Percentiles rank a stretch among this genome's conserved stretches.
Evolutionary conservation across 352 stramenopile species (phyloP).

Genomic region (Phytophthora sojae): DNA sequence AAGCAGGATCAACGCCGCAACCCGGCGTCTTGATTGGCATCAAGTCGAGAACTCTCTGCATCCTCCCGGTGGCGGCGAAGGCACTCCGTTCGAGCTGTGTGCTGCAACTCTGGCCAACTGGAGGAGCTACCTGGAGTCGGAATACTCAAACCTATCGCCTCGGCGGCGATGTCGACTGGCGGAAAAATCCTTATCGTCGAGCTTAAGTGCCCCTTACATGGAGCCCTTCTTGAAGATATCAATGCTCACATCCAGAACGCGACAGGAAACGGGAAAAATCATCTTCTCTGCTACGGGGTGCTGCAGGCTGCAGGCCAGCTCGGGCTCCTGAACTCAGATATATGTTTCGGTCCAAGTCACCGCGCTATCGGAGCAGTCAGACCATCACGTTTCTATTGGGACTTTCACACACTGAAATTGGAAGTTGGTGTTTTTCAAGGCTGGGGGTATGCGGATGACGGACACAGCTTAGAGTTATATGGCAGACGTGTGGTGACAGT

Average conservation of each 20-base stretch:
- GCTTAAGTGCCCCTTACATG: no score
- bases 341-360: not conserved
- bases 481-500: constrained; percentile 11
- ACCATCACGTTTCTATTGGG: not conserved
- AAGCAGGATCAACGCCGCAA: no score
- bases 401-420: constrained; percentile 13
- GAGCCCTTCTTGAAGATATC: no score
- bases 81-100: no score
- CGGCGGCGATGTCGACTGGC: not conserved
- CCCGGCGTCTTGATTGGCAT: no score
- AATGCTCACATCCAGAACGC: not conserved
- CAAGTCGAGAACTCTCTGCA: no score
- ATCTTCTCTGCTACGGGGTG: not conserved
- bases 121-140: no score
- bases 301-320: not conserved
- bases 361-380: not conserved
- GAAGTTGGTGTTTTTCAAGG: constrained; percentile 3
- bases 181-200: no score
- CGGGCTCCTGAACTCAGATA: not conserved
- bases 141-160: no score
- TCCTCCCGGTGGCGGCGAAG: no score
- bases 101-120: no score
- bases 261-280: not conserved
- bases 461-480: not conserved
- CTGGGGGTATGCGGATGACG: not conserved